phyloP scores from a whole-genome alignment of 108 stramenopile genomes.

The Nitzschia sp. region DNA sequence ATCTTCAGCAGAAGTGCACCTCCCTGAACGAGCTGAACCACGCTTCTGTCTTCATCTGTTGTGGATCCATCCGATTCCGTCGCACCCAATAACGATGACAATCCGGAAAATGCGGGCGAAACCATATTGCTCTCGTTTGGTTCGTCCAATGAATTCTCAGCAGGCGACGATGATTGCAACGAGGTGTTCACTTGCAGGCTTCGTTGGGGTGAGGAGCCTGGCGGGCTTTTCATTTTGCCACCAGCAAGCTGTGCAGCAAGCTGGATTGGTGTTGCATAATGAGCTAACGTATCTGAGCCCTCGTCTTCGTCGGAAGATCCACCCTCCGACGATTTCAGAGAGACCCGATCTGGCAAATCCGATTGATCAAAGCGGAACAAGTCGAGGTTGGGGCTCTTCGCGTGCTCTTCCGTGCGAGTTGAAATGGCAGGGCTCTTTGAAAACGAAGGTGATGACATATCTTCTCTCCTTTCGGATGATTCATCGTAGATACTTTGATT shows the following conservation, averaged over 20 bases:
- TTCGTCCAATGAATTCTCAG: neutral
- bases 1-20: neutral
- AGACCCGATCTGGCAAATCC: constrained; percentile 1
- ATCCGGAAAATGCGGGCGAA: neutral
- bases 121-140: neutral
- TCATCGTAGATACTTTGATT: neutral
- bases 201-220: neutral
- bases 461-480: neutral
- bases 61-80: neutral
- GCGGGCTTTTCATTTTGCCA: neutral
- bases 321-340: neutral
- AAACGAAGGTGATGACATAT: too few relatives aligned
- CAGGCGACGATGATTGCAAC: neutral
- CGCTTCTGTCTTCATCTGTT: neutral
- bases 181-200: neutral
- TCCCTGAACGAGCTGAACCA: neutral
- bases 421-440: too few relatives aligned
- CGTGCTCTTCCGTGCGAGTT: too few relatives aligned
- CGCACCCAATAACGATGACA: neutral
- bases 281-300: neutral
- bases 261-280: neutral
- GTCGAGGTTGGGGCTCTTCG: neutral
- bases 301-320: constrained; percentile 8
- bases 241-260: neutral
- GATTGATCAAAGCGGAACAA: constrained; percentile 4